Percentiles rank a stretch among this genome's conserved stretches.
Conservation (phyloP, 1,284 basidiomycete species). For the Ceraceosorus guamensis region DNA sequence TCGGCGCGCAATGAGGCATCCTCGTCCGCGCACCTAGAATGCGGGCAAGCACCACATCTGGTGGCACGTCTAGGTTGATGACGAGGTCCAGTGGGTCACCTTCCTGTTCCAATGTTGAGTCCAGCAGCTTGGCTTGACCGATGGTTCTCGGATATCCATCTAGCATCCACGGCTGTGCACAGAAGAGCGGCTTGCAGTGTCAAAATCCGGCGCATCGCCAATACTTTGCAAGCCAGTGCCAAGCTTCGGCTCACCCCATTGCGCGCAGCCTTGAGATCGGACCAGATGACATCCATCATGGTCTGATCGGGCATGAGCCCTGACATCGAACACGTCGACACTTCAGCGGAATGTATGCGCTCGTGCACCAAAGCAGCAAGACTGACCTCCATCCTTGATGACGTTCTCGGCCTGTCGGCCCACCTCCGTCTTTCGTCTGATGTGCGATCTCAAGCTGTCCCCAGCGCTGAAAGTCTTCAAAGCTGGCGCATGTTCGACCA, state of each 20-base stretch:
- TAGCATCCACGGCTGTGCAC: conserved; percentile 60
- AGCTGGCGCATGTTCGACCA: conserved; percentile 20
- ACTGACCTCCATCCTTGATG: conserved; percentile 26
- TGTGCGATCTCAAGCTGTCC: conserved; percentile 41
- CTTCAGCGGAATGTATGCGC: background rate
- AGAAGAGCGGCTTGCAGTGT: too few relatives aligned
- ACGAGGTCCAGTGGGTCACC: conserved; percentile 62
- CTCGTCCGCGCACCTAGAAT: conserved; percentile 56
- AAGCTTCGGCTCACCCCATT: conserved; percentile 40
- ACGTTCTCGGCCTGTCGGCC: conserved; percentile 29
- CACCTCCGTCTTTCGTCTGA: conserved; percentile 25
- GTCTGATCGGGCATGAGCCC: conserved; percentile 42
- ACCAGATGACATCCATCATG: conserved; percentile 42
- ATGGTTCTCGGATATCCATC: conserved; percentile 95
- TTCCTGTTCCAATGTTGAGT: conserved; percentile 49
- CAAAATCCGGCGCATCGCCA: too few relatives aligned
- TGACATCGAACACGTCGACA: background rate
- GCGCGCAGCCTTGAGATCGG: conserved; percentile 17
- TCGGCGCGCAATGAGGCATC: background rate
- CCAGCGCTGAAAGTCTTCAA: conserved; percentile 29
- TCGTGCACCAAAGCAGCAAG: background rate
- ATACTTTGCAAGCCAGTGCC: too few relatives aligned
- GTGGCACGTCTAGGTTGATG: conserved; percentile 84
- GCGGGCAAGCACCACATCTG: conserved; percentile 76
- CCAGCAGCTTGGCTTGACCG: conserved; percentile 76